A percentile compares a stretch with the other conserved stretches of the same genome.
These are phyloP conservation scores for Daldinia concentrica DNA, from an alignment of 495 filamentous ascomycete species.

Conservation along the genomic window DNA sequence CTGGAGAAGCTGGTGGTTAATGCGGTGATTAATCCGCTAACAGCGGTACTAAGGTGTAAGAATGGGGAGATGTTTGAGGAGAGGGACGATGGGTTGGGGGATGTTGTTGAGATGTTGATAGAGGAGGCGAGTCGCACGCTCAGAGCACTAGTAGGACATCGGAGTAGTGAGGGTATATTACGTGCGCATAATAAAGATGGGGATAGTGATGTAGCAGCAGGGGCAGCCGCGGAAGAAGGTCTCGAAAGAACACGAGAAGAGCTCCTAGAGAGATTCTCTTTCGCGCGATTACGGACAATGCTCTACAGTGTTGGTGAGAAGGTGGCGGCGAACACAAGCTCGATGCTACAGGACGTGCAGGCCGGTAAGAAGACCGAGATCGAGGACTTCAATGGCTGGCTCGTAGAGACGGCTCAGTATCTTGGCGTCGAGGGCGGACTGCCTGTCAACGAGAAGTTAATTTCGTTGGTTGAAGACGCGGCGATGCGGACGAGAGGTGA, in stretches of 20 bases:
- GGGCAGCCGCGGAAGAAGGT: constrained; percentile 56
- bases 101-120: constrained; percentile 62
- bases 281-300: constrained; percentile 30
- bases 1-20: constrained; percentile 76
- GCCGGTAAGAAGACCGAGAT: constrained; percentile 75
- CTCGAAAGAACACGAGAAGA: constrained; percentile 66
- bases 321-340: constrained; percentile 74
- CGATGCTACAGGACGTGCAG: constrained; percentile 82
- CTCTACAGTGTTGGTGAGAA: constrained; percentile 60
- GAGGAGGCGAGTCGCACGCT: constrained; percentile 71
- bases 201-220: neutral
- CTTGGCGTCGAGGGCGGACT: constrained; percentile 36
- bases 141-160: constrained; percentile 52
- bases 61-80: constrained; percentile 78
- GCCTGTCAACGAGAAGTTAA: constrained; percentile 44
- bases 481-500: constrained; percentile 32
- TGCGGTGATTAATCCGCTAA: constrained; percentile 82
- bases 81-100: constrained; percentile 62
- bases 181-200: neutral
- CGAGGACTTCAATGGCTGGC: constrained; percentile 85
- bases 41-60: constrained; percentile 72
- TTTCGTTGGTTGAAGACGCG: constrained; percentile 41
- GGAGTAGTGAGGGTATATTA: constrained; percentile 42
- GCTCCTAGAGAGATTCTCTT: constrained; percentile 49
- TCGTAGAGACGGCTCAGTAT: constrained; percentile 58